Conservation (phyloP, 2,329 filamentous ascomycete genomes). For the Trichoderma aggressivum region DNA sequence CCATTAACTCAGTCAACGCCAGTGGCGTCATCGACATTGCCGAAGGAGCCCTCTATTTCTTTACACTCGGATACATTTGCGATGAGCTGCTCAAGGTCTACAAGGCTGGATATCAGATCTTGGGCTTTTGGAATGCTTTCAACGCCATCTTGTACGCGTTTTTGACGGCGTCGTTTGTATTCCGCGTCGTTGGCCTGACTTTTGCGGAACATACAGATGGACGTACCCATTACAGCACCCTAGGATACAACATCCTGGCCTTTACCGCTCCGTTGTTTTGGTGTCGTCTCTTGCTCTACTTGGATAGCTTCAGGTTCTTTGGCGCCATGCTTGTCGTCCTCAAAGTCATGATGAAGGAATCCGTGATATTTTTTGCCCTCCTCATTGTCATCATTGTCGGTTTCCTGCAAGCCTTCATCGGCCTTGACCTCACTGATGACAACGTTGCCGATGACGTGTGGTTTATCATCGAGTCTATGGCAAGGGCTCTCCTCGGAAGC, state of each 20-base stretch:
- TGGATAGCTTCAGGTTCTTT: conserved; percentile 93
- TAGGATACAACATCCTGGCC: conserved; percentile 92
- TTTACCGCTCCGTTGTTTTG: conserved; percentile 97
- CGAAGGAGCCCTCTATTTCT: conserved; percentile 81
- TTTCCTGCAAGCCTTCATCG: conserved; percentile 92
- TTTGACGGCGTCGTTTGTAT: conserved; percentile 71
- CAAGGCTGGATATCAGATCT: conserved; percentile 87
- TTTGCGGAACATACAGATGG: conserved; percentile 46
- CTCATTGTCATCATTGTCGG: conserved; percentile 77
- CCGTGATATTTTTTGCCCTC: conserved; percentile 92
- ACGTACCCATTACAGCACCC: conserved; percentile 65
- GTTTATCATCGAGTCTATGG: conserved; percentile 78
- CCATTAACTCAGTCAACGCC: conserved; percentile 91
- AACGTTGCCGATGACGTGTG: conserved; percentile 63
- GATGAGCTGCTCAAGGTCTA: conserved; percentile 87
- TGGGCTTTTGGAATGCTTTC: conserved; percentile 97
- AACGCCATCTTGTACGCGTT: conserved; percentile 80
- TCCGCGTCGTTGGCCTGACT: conserved; percentile 74
- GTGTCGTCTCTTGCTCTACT: conserved; percentile 85
- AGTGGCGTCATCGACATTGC: conserved; percentile 78
- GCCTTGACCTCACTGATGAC: conserved; percentile 78
- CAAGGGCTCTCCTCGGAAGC: conserved; percentile 85
- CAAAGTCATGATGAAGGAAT: conserved; percentile 93
- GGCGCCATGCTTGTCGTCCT: conserved; percentile 97
- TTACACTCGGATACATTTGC: conserved; percentile 85